Base-by-base conservation (phyloP, 495 filamentous ascomycete genomes). In the Xylaria telfairii region DNA sequence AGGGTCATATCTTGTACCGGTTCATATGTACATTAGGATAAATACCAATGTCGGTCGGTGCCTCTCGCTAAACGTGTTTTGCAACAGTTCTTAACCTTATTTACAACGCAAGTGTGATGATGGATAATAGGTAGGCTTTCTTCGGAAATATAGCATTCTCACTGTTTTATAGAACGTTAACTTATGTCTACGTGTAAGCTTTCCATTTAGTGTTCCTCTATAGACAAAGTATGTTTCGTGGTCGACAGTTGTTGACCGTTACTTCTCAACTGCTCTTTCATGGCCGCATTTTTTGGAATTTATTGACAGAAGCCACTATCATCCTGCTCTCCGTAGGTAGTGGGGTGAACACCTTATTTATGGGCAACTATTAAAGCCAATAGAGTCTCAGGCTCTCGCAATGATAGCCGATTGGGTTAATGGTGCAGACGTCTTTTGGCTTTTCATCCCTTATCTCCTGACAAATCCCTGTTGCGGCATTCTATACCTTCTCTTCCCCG, bases 1-100 rank as follows among this genome's bases (percentile, higher is more conserved):
- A 53, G 9, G n/a, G 32, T n/a, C 28, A 26, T 4, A 24, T 46
- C 28, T 32, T 64, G 28, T 64, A n/a, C 24, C 13, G 2, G 51
- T 54, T 54, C 24, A 53, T 65, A 53, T 37, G 42, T 65, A 32
- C 32, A 44, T 46, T 41, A 44, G 26, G 24, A 65, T 53, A 9
- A 39, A 65, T 39, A 53, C 32, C 30, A 41, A 32, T 64, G 15
- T 12, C 42, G 1, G 42, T 32, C 26, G 37, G 61, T 47, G 26
- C n/a, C 12, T 30, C 41, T 63, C 24, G 15, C 26, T 47, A 15
- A 19, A 46, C 41, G 1, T 64, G 21, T 64, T 10, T 4, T 15
- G 41, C 21, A 41, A 12, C 21, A 1, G 9, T 32, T 30, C 6
- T 56, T 32, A n/a, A 51, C 1, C 24, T 51, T 8, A 51, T 51